Base-by-base conservation (phyloP, 352 stramenopile genomes). In the Phytophthora pseudosyringae region DNA sequence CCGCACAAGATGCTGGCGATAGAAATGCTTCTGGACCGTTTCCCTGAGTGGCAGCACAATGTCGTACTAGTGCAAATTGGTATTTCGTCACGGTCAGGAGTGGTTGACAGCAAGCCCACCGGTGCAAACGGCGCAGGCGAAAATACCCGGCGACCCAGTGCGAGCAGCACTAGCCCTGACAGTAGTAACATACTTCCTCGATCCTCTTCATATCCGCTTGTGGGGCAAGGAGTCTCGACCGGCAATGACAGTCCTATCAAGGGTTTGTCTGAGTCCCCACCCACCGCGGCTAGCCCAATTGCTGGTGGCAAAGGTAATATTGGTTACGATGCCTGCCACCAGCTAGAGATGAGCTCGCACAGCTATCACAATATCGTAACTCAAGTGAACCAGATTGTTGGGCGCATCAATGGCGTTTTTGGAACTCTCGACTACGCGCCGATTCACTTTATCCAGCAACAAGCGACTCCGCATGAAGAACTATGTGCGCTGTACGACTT, bases 61-160 rank as follows among this genome's bases (percentile, higher is more conserved):
- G 92, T 98, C 38, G 93, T 97, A 15, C 67, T 99, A 26, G 92
- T 99, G 45, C 94, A 98, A 72, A 97, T 99, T 57, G 96, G 95
- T n/a, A 97, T 99, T 43, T 98, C 94, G 8, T 95, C 86, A 7
- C 75, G 85, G 11, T 77, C 70, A 18, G 71, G 50, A n/a, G 77
- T 81, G 8, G 75, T 84, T 28, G 79, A 88, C 6, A 75, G 44
- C 36, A 72, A 59, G 3, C 41, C 56, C 1, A 72, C 48, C 0
- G 33, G 32, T 7, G 38, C 29, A 12, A 81, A 53, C 35, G 32
- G 32, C 15, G 39, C 50, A 45, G 44, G 43, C 9, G 64, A 73
- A 10, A 65, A 52, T 16, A 18, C 46, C 36, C 53, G 59, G 7
- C 54, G 48, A 33, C n/a, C 48, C 8, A 73, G 53, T 45, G 21